Conservation (phyloP, 139 green algal species). For the Chlorella sp. region DNA sequence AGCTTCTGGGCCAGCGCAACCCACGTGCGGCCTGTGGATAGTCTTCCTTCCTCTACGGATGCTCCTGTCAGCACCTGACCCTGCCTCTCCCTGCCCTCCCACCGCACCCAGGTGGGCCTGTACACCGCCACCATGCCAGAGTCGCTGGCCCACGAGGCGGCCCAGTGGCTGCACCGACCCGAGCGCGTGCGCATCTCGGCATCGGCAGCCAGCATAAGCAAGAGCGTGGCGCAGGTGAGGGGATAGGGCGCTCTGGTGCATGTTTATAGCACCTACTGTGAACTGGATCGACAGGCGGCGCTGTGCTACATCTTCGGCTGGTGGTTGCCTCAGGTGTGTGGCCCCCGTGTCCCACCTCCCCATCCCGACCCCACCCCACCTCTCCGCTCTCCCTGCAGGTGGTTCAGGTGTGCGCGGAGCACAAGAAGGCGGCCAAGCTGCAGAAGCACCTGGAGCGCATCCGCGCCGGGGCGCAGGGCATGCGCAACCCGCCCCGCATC, state of each 20-base stretch:
- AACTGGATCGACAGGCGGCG: no score
- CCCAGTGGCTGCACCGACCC: conserved; percentile 61
- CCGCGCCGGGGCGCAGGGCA: conserved; percentile 29
- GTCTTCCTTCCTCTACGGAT: no score
- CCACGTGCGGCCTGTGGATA: not conserved
- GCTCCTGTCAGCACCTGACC: not conserved
- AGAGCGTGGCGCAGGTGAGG: conserved; percentile 69
- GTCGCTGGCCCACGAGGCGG: conserved; percentile 53
- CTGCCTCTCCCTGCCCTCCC: not conserved
- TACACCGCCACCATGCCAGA: conserved; percentile 86
- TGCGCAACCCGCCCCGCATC: conserved; percentile 69
- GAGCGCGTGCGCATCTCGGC: conserved; percentile 17
- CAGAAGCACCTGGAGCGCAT: conserved; percentile 68
- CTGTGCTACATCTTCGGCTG: no score
- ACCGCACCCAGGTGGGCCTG: conserved; percentile 69
- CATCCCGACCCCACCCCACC: no score
- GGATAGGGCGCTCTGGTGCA: no score
- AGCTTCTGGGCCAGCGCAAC: no score
- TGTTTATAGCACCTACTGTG: no score
- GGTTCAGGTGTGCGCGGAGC: conserved; percentile 91
- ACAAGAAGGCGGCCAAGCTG: conserved; percentile 79
- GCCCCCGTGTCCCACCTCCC: no score
- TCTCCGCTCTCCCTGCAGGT: conserved; percentile 57
- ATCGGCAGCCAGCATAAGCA: conserved; percentile 65
- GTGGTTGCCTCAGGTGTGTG: no score